phyloP scores from a whole-genome alignment of 1,139 yeast species.

The Hyphopichia pseudoburtonii region DNA sequence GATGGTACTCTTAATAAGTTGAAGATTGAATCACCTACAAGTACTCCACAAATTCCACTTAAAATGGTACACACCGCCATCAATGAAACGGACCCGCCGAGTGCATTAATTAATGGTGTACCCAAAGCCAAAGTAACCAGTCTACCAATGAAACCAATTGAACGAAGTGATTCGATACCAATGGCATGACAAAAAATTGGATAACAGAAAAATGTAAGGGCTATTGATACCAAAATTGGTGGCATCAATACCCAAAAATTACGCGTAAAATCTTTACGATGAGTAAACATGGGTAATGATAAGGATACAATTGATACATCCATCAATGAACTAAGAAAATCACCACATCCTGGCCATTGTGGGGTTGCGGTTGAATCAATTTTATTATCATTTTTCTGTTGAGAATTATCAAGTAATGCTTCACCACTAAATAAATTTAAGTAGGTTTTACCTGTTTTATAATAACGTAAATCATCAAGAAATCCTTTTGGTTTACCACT shows the following conservation, averaged over 20 bases:
- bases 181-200: slow-evolving; percentile 66
- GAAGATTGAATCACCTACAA: slow-evolving; percentile 56
- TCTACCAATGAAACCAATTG: slow-evolving; percentile 77
- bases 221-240: slow-evolving; percentile 58
- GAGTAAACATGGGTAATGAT: slow-evolving; percentile 76
- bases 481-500: slow-evolving; percentile 45
- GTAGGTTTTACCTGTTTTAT: slow-evolving; percentile 71
- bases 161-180: slow-evolving; percentile 58
- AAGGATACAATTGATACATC: slow-evolving; percentile 76
- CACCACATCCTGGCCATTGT: slow-evolving; percentile 80
- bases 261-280: slow-evolving; percentile 59
- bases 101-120: slow-evolving; percentile 62
- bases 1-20: slow-evolving; percentile 51
- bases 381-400: slow-evolving; percentile 10
- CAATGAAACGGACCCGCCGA: slow-evolving; percentile 68
- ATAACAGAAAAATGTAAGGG: slow-evolving; percentile 62
- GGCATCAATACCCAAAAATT: slow-evolving; percentile 61
- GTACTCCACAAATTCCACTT: slow-evolving; percentile 75
- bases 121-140: slow-evolving; percentile 83
- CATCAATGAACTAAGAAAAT: slow-evolving; percentile 66
- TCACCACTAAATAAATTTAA: slow-evolving; percentile 51
- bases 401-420: slow-evolving; percentile 30
- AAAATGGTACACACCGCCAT: slow-evolving; percentile 81
- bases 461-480: slow-evolving; percentile 49
- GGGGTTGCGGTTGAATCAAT: slow-evolving; percentile 36